Percentiles rank a stretch among this genome's conserved stretches.
Evolutionary conservation across 345 rosid genomes (phyloP).

Genomic region (Carallia brachiata): DNA sequence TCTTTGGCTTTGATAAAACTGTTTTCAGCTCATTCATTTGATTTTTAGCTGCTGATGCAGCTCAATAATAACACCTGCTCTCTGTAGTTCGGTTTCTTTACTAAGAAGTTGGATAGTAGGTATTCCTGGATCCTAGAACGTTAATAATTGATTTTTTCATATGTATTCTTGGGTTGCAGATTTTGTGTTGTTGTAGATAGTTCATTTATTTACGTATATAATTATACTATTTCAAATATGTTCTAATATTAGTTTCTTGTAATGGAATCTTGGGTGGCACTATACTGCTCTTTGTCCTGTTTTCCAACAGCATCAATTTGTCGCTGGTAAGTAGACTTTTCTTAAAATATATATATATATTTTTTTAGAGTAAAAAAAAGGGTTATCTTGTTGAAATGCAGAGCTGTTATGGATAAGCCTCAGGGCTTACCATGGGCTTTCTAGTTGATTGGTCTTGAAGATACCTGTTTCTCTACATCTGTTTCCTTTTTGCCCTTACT

Average conservation of each 20-base stretch:
- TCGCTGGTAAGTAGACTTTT: conserved; percentile 63
- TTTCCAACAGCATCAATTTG: conserved; percentile 86
- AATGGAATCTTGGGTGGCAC: conserved; percentile 37
- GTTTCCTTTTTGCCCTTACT: conserved; percentile 19
- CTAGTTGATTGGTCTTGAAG: conserved; percentile 10
- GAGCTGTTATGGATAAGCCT: neutral
- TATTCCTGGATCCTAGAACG: neutral
- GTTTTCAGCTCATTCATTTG: neutral
- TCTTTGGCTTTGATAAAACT: neutral
- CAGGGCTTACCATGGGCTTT: neutral
- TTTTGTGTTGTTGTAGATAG: neutral
- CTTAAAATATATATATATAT: neutral
- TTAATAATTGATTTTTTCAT: neutral
- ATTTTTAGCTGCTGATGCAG: neutral
- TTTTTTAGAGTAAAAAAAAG: neutral
- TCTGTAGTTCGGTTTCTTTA: neutral
- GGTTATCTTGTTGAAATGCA: neutral
- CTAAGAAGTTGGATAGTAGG: neutral
- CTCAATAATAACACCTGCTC: neutral
- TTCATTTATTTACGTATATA: neutral
- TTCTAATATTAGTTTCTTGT: conserved; percentile 30
- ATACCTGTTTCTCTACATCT: conserved; percentile 11
- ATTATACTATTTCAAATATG: conserved; percentile 10
- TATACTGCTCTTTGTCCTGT: conserved; percentile 20
- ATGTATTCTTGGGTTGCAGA: neutral